These are phyloP conservation scores for Nissolia schottii DNA, from an alignment of 306 rosid species.

Conservation along the genomic window DNA sequence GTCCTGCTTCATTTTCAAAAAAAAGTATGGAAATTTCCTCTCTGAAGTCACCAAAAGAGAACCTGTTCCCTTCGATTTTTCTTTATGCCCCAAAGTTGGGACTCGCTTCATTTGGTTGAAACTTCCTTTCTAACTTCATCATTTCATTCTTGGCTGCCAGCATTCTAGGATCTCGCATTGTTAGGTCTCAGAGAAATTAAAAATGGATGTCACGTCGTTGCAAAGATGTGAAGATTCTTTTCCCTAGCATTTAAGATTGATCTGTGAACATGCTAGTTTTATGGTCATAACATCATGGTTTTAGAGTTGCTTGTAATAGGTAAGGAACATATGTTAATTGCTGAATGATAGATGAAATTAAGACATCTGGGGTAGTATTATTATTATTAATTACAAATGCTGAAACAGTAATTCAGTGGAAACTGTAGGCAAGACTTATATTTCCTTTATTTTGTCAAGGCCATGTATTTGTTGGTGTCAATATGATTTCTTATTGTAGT, in stretches of 20 bases:
- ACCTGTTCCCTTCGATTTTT: neutral
- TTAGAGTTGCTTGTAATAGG: neutral
- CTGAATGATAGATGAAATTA: neutral
- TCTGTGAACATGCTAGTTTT: neutral
- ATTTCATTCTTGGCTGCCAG: neutral
- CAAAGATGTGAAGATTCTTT: neutral
- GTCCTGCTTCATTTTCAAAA: neutral
- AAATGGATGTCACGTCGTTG: neutral
- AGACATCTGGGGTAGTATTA: neutral
- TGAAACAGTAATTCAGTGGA: neutral
- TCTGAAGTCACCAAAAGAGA: neutral
- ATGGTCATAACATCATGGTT: neutral
- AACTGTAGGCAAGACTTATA: neutral
- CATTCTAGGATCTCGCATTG: neutral
- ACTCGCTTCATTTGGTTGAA: neutral
- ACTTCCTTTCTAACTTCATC: neutral
- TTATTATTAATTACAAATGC: neutral
- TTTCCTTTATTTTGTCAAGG: neutral
- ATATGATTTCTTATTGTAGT: neutral
- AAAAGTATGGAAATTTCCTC: neutral
- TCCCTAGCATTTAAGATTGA: neutral
- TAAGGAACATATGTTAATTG: neutral
- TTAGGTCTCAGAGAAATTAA: neutral
- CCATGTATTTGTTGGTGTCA: neutral
- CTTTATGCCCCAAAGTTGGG: neutral